Conservation (phyloP, 768 basidiomycete species). For the Rhodotorula sphaerocarpa region DNA sequence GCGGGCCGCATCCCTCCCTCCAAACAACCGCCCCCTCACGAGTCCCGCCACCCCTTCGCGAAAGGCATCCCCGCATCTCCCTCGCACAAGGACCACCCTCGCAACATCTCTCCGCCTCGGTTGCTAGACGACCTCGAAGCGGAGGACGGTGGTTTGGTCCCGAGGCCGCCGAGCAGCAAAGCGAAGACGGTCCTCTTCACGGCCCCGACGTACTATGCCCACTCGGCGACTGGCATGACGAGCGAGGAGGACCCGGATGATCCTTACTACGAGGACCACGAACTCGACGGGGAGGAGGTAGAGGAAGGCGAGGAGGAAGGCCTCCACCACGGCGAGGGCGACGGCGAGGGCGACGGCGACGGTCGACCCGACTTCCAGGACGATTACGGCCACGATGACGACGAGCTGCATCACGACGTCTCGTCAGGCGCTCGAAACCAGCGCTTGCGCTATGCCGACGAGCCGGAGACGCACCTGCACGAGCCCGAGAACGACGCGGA, state of each 20-base stretch:
- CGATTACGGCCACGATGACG: constrained; percentile 1
- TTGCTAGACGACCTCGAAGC: background rate
- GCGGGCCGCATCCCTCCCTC: constrained; percentile 30
- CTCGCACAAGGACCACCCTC: constrained; percentile 36
- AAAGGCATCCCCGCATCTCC: constrained; percentile 42
- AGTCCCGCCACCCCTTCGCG: constrained; percentile 48
- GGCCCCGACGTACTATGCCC: constrained; percentile 49
- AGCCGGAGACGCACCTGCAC: constrained; percentile 1
- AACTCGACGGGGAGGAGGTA: constrained; percentile 14
- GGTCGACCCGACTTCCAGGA: constrained; percentile 31
- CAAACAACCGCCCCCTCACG: constrained; percentile 34
- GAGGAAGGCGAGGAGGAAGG: constrained; percentile 4
- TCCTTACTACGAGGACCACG: constrained; percentile 12
- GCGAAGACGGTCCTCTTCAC: constrained; percentile 59
- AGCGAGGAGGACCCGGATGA: constrained; percentile 44
- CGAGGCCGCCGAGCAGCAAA: constrained; percentile 18
- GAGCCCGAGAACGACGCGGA: constrained; percentile 24
- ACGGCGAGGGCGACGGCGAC: constrained; percentile 3
- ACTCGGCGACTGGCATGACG: constrained; percentile 43
- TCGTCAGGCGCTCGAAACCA: background rate
- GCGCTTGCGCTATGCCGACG: background rate
- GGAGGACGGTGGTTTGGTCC: background rate
- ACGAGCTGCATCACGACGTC: background rate
- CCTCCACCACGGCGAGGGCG: constrained; percentile 13
- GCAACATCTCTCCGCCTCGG: constrained; percentile 27